Evolutionary conservation across 75 land plant genomes (phyloP), one percentile per base, ranked within the genome.

Genomic region (Cunninghamia lanceolata): DNA sequence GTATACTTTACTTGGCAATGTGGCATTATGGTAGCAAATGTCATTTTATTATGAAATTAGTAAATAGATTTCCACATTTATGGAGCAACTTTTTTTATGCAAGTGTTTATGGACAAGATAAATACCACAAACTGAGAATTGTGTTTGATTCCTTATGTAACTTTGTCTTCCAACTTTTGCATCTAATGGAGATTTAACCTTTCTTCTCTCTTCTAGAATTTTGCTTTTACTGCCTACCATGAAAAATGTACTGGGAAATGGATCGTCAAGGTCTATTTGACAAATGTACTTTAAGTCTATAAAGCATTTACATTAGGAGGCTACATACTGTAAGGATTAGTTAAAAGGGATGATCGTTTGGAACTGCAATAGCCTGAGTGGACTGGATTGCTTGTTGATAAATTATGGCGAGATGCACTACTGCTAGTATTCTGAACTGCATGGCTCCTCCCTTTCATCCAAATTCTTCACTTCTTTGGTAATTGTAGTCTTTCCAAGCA

Each of bases 361-460:
- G 42, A 45, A 21, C 81, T 78, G 81, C 81, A 78, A 19, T 78
- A 40, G 25, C 40, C 81, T 78, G 45, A 78, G 81, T 78, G 81
- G 21, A 78, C 42, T 39, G 81, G 45, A 78, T 73, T 78, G 30
- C n/a, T 9, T 78, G 81, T 42, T 78, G 42, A 21, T 21, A 78
- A 39, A 21, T 78, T 78, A 78, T 39, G 25, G 45, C 46, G 5
- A 21, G 46, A 78, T 25, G 40, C 14, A 4, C 1, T 25, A 2
- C 21, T 19, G n/a, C 45, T 42, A 46, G 75, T 21, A 78, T 19
- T 78, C 81, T 16, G 7, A 78, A 39, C 39, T 35, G 17, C 42
- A 39, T 38, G n/a, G 36, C 9, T 79, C 0, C 15, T 73, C 0
- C 4, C 16, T 2, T 34, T 10, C 36, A 73, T 73, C 38, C 36